Evolutionary conservation across 139 green algal species (phyloP).

Genomic region (Tetratostichococcus sp.): DNA sequence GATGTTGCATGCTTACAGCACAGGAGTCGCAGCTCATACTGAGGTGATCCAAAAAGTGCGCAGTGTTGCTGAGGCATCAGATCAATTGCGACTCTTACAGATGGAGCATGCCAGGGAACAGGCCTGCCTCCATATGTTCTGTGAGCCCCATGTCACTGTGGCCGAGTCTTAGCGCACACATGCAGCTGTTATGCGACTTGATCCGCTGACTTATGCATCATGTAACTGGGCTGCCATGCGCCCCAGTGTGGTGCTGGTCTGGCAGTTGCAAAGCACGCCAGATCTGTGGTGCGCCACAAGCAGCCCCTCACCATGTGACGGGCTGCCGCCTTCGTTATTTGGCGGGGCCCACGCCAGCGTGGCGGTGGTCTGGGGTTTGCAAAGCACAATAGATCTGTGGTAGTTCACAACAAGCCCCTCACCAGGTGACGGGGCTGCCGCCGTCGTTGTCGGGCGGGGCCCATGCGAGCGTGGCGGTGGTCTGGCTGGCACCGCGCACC

Average conservation of each 20-base stretch:
- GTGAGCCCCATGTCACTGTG: too few species aligned
- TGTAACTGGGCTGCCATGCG: too few species aligned
- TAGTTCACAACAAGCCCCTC: background rate
- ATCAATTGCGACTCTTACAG: too few species aligned
- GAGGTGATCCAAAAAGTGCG: too few species aligned
- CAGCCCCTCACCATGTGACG: conserved; percentile 9
- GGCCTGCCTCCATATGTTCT: too few species aligned
- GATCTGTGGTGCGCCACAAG: background rate
- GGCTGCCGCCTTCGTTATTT: conserved; percentile 45
- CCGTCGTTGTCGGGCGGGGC: conserved; percentile 41
- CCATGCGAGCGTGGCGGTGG: conserved; percentile 53
- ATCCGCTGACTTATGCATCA: too few species aligned
- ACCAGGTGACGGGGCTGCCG: conserved; percentile 35
- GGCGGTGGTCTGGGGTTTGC: conserved; percentile 36
- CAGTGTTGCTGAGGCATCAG: too few species aligned
- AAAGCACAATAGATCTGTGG: background rate
- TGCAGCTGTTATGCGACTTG: too few species aligned
- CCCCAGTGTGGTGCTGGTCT: too few species aligned
- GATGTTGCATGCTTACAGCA: too few species aligned
- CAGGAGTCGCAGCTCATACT: conserved; percentile 17
- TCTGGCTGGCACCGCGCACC: conserved; percentile 28
- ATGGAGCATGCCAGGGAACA: too few species aligned
- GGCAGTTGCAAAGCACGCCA: background rate
- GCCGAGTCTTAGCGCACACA: too few species aligned
- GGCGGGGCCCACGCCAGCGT: conserved; percentile 54